These are phyloP conservation scores for Trypanosoma melophagium DNA, from an alignment of 208 protist genomes.

Conservation along the genomic window DNA sequence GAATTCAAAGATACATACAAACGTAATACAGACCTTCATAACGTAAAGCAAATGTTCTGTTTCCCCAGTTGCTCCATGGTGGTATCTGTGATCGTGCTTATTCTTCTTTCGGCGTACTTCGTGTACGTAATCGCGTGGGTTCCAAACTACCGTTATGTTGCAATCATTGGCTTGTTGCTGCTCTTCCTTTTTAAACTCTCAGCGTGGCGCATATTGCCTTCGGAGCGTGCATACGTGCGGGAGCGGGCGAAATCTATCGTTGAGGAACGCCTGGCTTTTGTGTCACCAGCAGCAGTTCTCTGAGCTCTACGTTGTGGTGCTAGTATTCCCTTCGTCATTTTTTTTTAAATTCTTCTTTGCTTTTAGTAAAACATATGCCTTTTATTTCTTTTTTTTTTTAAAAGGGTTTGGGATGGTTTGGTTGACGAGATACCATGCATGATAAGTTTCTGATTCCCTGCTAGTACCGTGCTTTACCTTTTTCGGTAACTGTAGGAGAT, in stretches of 20 bases:
- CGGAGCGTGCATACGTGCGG: constrained; percentile 26
- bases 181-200: constrained; percentile 25
- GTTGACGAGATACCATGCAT: too few species aligned
- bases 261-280: constrained; percentile 15
- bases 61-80: constrained; percentile 16
- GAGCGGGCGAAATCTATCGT: constrained; percentile 16
- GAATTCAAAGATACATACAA: background rate
- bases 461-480: too few species aligned
- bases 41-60: constrained; percentile 2
- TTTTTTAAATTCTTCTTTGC: constrained; percentile 1
- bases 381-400: constrained; percentile 18
- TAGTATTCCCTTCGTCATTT: constrained; percentile 13
- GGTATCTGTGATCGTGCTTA: constrained; percentile 15
- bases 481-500: too few species aligned
- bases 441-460: too few species aligned
- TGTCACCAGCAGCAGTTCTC: background rate
- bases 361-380: constrained; percentile 12
- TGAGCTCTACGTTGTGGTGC: background rate
- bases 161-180: constrained; percentile 35
- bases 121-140: constrained; percentile 38
- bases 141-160: constrained; percentile 39
- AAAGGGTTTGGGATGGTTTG: background rate
- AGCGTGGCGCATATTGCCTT: constrained; percentile 41
- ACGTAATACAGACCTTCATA: background rate
- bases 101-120: constrained; percentile 21